A percentile compares a stretch with the other conserved stretches of the same genome.
Evolutionary conservation across 2,329 filamentous ascomycete species (phyloP).

Genomic region (Drechmeria coniospora): DNA sequence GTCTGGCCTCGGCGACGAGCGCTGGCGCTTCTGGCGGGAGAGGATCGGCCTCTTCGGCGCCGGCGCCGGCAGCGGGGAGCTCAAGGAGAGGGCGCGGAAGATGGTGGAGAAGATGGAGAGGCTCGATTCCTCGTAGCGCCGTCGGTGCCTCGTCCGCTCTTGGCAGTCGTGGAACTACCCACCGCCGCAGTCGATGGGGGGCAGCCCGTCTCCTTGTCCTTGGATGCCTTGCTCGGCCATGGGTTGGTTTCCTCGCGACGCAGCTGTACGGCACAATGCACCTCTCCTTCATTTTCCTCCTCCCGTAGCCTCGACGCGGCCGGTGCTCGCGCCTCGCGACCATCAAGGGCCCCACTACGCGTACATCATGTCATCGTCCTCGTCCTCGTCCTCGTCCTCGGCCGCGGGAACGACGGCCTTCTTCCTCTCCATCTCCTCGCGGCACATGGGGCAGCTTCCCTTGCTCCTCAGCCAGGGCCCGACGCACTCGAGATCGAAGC

Average conservation of each 20-base stretch:
- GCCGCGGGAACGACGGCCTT: conserved; percentile 26
- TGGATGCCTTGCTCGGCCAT: no score
- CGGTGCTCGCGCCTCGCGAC: background rate
- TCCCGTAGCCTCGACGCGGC: no score
- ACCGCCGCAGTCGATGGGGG: no score
- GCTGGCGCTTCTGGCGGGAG: conserved; percentile 17
- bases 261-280: no score
- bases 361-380: conserved; percentile 34
- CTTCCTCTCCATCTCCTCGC: conserved; percentile 44
- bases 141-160: no score
- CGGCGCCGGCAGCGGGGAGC: conserved; percentile 5
- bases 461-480: conserved; percentile 49
- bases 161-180: no score
- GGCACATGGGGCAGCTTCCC: conserved; percentile 48
- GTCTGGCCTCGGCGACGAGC: conserved; percentile 10
- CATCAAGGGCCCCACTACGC: conserved; percentile 10
- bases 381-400: conserved; percentile 34
- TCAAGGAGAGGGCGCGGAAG: conserved; percentile 9
- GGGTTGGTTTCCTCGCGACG: no score
- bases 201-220: no score
- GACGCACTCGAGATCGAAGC: conserved; percentile 53
- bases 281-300: no score
- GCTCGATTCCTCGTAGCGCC: conserved; percentile 8
- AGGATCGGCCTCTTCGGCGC: conserved; percentile 10
- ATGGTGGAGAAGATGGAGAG: conserved; percentile 9